Conservation (phyloP, 208 protist species). For the Leishmania amazonensis region DNA sequence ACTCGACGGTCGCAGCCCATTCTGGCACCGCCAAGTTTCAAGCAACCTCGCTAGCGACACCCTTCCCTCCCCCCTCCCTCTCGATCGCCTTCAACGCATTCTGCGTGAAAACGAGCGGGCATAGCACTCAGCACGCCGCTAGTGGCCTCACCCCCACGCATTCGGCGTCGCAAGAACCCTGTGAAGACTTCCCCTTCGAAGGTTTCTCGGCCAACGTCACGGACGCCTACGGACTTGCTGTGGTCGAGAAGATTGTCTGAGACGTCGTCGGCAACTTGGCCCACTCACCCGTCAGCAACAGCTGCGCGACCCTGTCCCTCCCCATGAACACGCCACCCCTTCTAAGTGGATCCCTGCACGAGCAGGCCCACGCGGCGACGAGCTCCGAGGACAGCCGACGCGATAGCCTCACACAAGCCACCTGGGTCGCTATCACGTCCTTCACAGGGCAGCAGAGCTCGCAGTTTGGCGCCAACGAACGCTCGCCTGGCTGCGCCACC, state of each 20-base stretch:
- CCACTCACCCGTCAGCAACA: background rate
- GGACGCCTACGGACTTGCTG: background rate
- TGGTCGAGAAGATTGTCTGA: background rate
- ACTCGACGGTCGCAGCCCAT: background rate
- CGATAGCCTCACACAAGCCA: background rate
- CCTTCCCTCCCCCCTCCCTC: background rate
- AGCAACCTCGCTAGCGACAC: background rate
- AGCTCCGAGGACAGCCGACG: background rate
- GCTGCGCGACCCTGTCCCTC: background rate
- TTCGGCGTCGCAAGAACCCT: background rate
- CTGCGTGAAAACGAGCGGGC: background rate
- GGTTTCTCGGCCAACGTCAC: background rate
- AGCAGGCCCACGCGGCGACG: background rate
- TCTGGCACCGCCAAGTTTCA: background rate
- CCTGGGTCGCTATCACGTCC: background rate
- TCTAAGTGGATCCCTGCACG: background rate
- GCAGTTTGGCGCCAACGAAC: slow-evolving; percentile 1
- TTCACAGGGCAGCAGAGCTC: background rate
- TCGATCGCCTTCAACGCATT: background rate
- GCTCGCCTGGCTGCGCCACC: slow-evolving; percentile 5
- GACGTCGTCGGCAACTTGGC: background rate
- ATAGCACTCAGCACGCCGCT: background rate
- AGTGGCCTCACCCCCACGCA: background rate
- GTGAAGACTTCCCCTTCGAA: background rate
- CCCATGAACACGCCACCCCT: background rate